Percentiles rank a stretch among this genome's conserved stretches.
Conservation (phyloP, 306 rosid genomes). For the Aeschynomene evenia region DNA sequence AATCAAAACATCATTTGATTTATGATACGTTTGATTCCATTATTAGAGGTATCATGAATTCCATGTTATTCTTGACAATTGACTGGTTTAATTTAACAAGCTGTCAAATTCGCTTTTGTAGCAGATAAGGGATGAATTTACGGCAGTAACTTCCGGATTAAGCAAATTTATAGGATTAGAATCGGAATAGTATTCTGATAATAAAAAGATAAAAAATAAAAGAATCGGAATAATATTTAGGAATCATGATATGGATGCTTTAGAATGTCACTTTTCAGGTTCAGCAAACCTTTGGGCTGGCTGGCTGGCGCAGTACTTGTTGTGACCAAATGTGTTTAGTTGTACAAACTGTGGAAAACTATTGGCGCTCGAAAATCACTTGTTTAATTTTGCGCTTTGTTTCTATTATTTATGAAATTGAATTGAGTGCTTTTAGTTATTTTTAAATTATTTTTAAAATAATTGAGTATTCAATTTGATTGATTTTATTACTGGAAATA, state of each 20-base stretch:
- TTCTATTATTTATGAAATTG: background rate
- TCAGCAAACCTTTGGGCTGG: background rate
- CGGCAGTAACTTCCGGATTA: constrained; percentile 28
- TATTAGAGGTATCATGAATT: background rate
- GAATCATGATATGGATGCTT: background rate
- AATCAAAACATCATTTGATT: background rate
- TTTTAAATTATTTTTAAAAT: no score
- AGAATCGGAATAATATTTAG: constrained; percentile 8
- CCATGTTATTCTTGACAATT: background rate
- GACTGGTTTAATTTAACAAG: background rate
- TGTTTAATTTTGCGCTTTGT: background rate
- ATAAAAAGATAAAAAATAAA: no score
- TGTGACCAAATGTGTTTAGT: background rate
- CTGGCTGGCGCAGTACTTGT: background rate
- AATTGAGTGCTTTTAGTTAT: background rate
- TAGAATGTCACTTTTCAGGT: background rate
- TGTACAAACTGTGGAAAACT: background rate
- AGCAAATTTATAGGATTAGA: constrained; percentile 21
- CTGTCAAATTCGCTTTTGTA: constrained; percentile 24
- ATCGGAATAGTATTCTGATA: constrained; percentile 4
- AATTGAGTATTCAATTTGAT: no score
- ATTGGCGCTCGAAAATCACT: background rate
- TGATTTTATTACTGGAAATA: no score
- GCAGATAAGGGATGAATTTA: constrained; percentile 44
- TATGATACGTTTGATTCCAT: background rate